A percentile compares a stretch with the other conserved stretches of the same genome.
Evolutionary conservation across 2,329 filamentous ascomycete species (phyloP).

Genomic region (Botryotinia convoluta): DNA sequence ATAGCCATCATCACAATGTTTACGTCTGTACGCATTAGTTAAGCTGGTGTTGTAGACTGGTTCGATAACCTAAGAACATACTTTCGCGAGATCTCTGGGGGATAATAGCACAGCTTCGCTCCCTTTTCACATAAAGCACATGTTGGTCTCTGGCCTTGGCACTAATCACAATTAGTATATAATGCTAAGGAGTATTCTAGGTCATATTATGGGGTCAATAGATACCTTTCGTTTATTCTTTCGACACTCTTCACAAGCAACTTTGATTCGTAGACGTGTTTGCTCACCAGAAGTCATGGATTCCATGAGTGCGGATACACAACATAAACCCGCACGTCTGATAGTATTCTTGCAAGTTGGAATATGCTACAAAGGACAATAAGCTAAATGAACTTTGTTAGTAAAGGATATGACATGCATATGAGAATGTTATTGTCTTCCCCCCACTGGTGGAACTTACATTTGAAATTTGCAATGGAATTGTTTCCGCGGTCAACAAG

Average conservation of each 20-base stretch:
- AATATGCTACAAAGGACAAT: background rate
- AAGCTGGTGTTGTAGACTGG: background rate
- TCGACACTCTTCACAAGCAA: conserved; percentile 6
- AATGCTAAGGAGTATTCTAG: background rate
- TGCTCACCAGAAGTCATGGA: background rate
- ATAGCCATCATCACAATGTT: background rate
- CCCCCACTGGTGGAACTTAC: background rate
- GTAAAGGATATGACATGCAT: background rate
- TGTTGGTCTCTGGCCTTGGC: background rate
- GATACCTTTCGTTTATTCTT: conserved; percentile 7
- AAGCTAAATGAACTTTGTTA: background rate
- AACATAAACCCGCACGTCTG: background rate
- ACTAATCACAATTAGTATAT: background rate
- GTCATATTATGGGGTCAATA: background rate
- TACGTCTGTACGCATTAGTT: background rate
- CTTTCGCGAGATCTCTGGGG: conserved; percentile 6
- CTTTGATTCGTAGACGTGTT: background rate
- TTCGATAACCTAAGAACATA: background rate
- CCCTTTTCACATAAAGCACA: conserved; percentile 3
- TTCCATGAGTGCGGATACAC: background rate
- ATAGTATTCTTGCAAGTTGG: background rate
- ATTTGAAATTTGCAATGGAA: background rate
- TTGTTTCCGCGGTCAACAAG: background rate
- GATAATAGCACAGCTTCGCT: conserved; percentile 3
- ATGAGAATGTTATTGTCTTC: background rate